phyloP scores from a whole-genome alignment of 495 filamentous ascomycete species.

The Terfezia boudieri region DNA sequence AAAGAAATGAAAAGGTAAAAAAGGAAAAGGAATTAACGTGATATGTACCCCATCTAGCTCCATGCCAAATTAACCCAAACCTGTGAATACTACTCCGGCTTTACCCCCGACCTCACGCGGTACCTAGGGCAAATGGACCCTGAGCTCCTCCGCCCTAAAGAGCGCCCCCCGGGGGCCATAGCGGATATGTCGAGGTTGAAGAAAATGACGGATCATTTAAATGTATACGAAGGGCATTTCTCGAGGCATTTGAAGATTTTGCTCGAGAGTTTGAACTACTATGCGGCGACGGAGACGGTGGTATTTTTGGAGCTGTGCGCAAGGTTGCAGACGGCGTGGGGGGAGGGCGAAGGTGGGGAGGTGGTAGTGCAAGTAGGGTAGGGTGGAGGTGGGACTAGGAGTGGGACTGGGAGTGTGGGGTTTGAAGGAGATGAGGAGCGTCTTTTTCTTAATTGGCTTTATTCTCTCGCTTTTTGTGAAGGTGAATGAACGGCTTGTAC shows the following conservation, averaged over 20 bases:
- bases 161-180: slow-evolving; percentile 17
- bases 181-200: slow-evolving; percentile 26
- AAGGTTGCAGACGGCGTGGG: slow-evolving; percentile 39
- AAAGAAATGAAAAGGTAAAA: neutral
- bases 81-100: slow-evolving; percentile 77
- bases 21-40: neutral
- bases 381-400: no score
- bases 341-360: neutral
- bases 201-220: slow-evolving; percentile 63
- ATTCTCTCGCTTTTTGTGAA: no score
- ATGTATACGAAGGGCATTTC: slow-evolving; percentile 82
- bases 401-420: no score
- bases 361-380: no score
- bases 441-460: no score
- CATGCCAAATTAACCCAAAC: slow-evolving; percentile 86
- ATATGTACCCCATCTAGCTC: slow-evolving; percentile 33
- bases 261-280: slow-evolving; percentile 84
- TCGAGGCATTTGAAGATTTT: slow-evolving; percentile 73
- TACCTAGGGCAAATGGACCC: slow-evolving; percentile 58
- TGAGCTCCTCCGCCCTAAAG: slow-evolving; percentile 29
- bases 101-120: slow-evolving; percentile 55
- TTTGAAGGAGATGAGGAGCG: no score
- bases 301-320: slow-evolving; percentile 73
- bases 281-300: slow-evolving; percentile 91
- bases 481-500: no score